A percentile compares a stretch with the other conserved stretches of the same genome.
Evolutionary conservation across 768 basidiomycete species (phyloP).

Genomic region (Pholiota conissans): DNA sequence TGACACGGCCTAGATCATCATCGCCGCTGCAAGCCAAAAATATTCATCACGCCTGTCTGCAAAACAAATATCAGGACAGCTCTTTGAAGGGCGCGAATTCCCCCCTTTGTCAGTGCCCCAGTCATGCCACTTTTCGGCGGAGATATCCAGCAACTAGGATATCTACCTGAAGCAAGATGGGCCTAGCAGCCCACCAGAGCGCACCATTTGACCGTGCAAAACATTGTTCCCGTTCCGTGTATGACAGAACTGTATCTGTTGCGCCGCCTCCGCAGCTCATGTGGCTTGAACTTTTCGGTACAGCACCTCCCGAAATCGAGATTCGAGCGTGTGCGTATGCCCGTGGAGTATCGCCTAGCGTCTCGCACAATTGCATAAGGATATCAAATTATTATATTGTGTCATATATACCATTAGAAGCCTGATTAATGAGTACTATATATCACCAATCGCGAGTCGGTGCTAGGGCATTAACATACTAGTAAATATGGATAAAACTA

Average conservation of each 20-base stretch:
- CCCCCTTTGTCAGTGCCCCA: background rate
- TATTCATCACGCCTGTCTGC: background rate
- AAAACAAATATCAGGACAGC: background rate
- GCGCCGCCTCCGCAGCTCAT: conserved; percentile 11
- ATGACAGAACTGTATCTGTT: conserved; percentile 28
- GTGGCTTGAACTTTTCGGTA: conserved; percentile 3
- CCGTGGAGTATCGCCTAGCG: conserved; percentile 6
- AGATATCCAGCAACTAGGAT: background rate
- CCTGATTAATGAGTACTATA: conserved; percentile 11
- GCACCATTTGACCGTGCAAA: conserved; percentile 3
- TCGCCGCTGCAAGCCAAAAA: background rate
- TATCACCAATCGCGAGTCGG: background rate
- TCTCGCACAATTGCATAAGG: conserved; percentile 2
- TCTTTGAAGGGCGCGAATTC: background rate
- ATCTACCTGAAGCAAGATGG: conserved; percentile 1
- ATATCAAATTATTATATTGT: conserved; percentile 4
- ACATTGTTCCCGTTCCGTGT: conserved; percentile 9
- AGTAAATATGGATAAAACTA: conserved; percentile 18
- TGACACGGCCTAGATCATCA: background rate
- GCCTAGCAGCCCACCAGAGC: conserved; percentile 1
- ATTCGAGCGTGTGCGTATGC: background rate
- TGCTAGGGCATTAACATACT: conserved; percentile 10
- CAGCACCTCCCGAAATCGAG: conserved; percentile 1
- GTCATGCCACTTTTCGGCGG: background rate
- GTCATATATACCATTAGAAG: conserved; percentile 13